Percentiles rank a stretch among this genome's conserved stretches.
phyloP scores from a whole-genome alignment of 2,329 filamentous ascomycete genomes.

The Pyricularia sp. region DNA sequence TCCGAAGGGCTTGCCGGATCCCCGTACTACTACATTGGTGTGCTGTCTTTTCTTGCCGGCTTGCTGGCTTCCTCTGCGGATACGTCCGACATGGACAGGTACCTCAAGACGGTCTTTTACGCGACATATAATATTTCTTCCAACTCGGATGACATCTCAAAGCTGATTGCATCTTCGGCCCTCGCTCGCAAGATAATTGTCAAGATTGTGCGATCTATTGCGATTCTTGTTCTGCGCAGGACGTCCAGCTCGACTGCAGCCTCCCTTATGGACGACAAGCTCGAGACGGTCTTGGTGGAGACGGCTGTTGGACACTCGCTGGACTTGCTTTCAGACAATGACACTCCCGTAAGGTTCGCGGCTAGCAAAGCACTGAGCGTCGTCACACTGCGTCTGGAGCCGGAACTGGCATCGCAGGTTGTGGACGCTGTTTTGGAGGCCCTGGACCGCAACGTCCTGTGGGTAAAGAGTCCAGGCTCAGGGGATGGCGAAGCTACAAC shows the following conservation, averaged over 20 bases:
- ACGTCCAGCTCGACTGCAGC: background rate
- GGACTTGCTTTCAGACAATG: constrained; percentile 70
- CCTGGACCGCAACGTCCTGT: constrained; percentile 49
- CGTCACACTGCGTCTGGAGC: constrained; percentile 69
- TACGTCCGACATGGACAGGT: constrained; percentile 62
- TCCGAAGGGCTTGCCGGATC: constrained; percentile 22
- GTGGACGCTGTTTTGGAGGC: constrained; percentile 77
- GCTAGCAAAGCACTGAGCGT: constrained; percentile 90
- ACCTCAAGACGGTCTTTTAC: constrained; percentile 57
- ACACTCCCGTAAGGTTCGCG: constrained; percentile 82
- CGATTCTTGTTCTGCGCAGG: constrained; percentile 54
- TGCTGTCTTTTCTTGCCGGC: constrained; percentile 71
- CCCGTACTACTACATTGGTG: constrained; percentile 69
- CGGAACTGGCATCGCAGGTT: constrained; percentile 76
- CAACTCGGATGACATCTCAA: constrained; percentile 27
- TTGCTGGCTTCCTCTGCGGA: constrained; percentile 61
- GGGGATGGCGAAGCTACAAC: constrained; percentile 11
- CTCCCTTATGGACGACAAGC: constrained; percentile 25
- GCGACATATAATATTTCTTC: constrained; percentile 51
- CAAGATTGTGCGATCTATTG: constrained; percentile 72
- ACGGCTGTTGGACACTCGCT: constrained; percentile 75
- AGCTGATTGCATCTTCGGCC: constrained; percentile 58
- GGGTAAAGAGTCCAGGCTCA: constrained; percentile 28
- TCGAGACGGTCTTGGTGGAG: constrained; percentile 53
- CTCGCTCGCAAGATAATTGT: constrained; percentile 73